These are phyloP conservation scores for Lentinula aciculospora DNA, from an alignment of 768 basidiomycete genomes.

Conservation along the genomic window DNA sequence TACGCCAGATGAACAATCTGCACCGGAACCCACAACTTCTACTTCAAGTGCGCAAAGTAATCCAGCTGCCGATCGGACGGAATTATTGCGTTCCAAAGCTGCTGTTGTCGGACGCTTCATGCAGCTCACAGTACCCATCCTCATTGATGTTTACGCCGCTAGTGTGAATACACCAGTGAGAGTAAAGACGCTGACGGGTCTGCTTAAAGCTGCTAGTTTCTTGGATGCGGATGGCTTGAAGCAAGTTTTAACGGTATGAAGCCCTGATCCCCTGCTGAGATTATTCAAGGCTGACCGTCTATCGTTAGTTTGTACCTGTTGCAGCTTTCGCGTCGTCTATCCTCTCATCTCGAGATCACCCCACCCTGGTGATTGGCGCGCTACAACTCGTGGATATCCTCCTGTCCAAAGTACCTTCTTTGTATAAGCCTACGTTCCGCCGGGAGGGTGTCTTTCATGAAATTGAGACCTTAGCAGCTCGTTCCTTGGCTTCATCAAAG, in stretches of 20 bases:
- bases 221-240: slow-evolving; percentile 72
- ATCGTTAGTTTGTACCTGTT: slow-evolving; percentile 78
- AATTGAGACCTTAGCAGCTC: slow-evolving; percentile 70
- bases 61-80: slow-evolving; percentile 52
- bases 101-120: slow-evolving; percentile 82
- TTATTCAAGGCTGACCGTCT: slow-evolving; percentile 8
- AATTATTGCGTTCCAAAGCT: slow-evolving; percentile 69
- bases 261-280: slow-evolving; percentile 2
- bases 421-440: slow-evolving; percentile 86
- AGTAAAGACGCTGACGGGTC: slow-evolving; percentile 80
- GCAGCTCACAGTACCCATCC: slow-evolving; percentile 84
- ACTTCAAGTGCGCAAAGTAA: slow-evolving; percentile 28
- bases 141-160: slow-evolving; percentile 99
- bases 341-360: slow-evolving; percentile 87
- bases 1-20: slow-evolving; percentile 18
- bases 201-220: slow-evolving; percentile 91
- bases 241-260: slow-evolving; percentile 68
- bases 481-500: slow-evolving; percentile 50
- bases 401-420: slow-evolving; percentile 72
- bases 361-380: slow-evolving; percentile 78
- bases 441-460: slow-evolving; percentile 97
- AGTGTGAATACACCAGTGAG: slow-evolving; percentile 86
- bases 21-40: slow-evolving; percentile 18
- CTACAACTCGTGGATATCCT: slow-evolving; percentile 93
- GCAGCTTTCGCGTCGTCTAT: slow-evolving; percentile 95